phyloP scores from a whole-genome alignment of 371 early-diverging fungal species.

The Mucor circinelloides region DNA sequence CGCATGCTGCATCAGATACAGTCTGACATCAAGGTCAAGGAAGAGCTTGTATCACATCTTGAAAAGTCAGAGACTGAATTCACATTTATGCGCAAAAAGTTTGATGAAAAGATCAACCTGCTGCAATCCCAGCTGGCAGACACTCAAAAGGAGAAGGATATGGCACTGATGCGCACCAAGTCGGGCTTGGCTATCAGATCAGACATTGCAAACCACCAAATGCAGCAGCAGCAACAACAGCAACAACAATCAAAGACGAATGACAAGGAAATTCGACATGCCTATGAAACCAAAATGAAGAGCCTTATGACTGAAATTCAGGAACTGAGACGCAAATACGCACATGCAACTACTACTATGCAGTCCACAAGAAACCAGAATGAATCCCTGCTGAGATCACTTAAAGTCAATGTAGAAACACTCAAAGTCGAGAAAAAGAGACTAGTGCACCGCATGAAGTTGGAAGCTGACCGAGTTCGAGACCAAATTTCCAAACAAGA shows the following conservation, averaged over 20 bases:
- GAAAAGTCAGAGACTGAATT: slow-evolving; percentile 63
- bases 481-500: slow-evolving; percentile 69
- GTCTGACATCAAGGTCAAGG: slow-evolving; percentile 71
- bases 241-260: slow-evolving; percentile 18
- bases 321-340: slow-evolving; percentile 62
- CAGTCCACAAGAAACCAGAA: slow-evolving; percentile 58
- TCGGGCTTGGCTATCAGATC: slow-evolving; percentile 24
- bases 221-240: slow-evolving; percentile 1
- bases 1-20: slow-evolving; percentile 71
- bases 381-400: slow-evolving; percentile 53
- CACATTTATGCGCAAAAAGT: slow-evolving; percentile 65
- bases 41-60: slow-evolving; percentile 60
- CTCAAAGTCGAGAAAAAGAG: slow-evolving; percentile 77
- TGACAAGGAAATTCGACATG: slow-evolving; percentile 33
- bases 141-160: slow-evolving; percentile 72
- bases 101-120: slow-evolving; percentile 66
- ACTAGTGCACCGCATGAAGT: slow-evolving; percentile 77
- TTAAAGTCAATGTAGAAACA: slow-evolving; percentile 62
- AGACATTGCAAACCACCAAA: slow-evolving; percentile 5
- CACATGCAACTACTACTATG: slow-evolving; percentile 57
- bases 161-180: slow-evolving; percentile 45
- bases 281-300: slow-evolving; percentile 74
- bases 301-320: slow-evolving; percentile 68
- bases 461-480: slow-evolving; percentile 69
- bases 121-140: slow-evolving; percentile 62